phyloP scores from a whole-genome alignment of 192 early-diverging fungal genomes.

The Allomyces arbusculus region DNA sequence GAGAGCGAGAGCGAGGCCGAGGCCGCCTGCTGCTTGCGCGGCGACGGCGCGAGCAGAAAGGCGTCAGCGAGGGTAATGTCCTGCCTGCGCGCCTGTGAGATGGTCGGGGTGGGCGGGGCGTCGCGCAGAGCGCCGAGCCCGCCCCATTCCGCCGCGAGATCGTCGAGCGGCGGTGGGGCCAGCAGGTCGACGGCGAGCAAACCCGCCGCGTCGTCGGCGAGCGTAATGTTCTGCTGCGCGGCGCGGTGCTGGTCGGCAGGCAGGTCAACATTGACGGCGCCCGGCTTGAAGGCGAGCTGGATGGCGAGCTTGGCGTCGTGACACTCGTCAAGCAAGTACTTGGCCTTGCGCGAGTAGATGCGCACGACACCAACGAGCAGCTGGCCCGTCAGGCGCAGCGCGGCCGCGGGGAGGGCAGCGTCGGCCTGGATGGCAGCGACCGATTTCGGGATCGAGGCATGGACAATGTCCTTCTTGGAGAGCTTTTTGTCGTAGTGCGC shows the following conservation, averaged over 20 bases:
- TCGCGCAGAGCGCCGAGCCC: no score
- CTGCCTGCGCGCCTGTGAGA: background rate
- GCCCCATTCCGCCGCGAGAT: no score
- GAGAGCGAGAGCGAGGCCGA: no score
- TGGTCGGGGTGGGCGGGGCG: background rate
- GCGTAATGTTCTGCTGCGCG: background rate
- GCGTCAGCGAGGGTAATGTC: background rate
- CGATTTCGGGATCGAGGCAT: constrained; percentile 73
- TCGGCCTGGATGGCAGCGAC: constrained; percentile 21
- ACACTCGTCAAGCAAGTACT: constrained; percentile 92
- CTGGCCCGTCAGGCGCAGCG: constrained; percentile 86
- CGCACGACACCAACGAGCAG: constrained; percentile 81
- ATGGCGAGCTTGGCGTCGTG: constrained; percentile 86
- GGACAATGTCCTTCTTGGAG: constrained; percentile 78
- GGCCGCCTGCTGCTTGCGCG: background rate
- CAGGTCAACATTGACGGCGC: constrained; percentile 1
- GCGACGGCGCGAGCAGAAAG: background rate
- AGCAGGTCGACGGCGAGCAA: background rate
- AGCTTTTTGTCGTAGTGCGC: constrained; percentile 95
- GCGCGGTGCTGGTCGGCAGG: background rate
- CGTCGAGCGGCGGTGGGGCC: background rate
- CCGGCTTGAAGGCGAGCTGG: constrained; percentile 52
- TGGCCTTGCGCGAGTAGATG: constrained; percentile 91
- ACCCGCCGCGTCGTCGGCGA: background rate
- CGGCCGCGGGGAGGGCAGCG: constrained; percentile 63